phyloP scores from a whole-genome alignment of 2,329 filamentous ascomycete species.

The Sarocladiaceae sp. region DNA sequence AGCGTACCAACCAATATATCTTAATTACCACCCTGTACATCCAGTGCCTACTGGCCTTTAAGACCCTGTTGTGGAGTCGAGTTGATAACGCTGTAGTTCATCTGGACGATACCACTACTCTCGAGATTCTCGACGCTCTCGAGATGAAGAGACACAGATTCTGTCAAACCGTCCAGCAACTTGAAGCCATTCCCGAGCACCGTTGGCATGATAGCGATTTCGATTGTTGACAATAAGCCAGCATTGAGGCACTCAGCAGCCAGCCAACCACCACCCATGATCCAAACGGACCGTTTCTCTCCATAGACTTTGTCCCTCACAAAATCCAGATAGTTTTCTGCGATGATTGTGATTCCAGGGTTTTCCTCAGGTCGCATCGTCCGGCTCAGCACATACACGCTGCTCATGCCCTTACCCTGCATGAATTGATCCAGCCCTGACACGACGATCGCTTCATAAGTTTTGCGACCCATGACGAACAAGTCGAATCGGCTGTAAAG shows the following conservation, averaged over 20 bases:
- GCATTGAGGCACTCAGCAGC: constrained; percentile 21
- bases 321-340: constrained; percentile 13
- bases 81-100: constrained; percentile 13
- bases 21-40: too few relatives aligned
- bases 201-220: constrained; percentile 21
- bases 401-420: constrained; percentile 12
- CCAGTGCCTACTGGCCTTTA: too few relatives aligned
- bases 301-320: constrained; percentile 16
- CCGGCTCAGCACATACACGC: constrained; percentile 23
- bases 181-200: constrained; percentile 18
- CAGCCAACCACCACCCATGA: constrained; percentile 28
- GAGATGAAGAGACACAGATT: constrained; percentile 11
- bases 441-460: constrained; percentile 23
- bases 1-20: too few relatives aligned
- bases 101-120: constrained; percentile 18
- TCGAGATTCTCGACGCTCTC: constrained; percentile 11
- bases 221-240: constrained; percentile 24
- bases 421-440: constrained; percentile 18
- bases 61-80: too few relatives aligned
- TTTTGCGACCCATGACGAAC: constrained; percentile 31
- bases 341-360: constrained; percentile 20
- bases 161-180: constrained; percentile 14
- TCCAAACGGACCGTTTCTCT: constrained; percentile 25
- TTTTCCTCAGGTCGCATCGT: constrained; percentile 15
- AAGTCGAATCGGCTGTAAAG: constrained; percentile 24